Percentiles rank a stretch among this genome's conserved stretches.
These are phyloP conservation scores for Cyclostephanos invisitatus DNA, from an alignment of 108 stramenopile genomes.

Conservation along the genomic window DNA sequence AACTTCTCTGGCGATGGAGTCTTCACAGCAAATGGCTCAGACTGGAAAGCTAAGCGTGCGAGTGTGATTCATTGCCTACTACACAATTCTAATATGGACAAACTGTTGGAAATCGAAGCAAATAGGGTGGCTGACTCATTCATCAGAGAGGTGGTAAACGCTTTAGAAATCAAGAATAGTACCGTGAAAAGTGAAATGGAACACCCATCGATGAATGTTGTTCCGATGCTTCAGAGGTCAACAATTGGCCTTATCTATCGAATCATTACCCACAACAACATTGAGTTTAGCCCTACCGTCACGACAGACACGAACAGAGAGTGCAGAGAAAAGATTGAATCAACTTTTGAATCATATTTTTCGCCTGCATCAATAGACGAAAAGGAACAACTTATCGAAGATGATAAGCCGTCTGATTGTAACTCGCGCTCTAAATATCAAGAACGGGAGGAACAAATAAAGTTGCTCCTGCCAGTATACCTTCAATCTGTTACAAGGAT, in stretches of 20 bases:
- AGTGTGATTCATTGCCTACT: slow-evolving; percentile 78
- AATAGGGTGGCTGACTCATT: slow-evolving; percentile 68
- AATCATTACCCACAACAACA: slow-evolving; percentile 67
- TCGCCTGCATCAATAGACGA: background rate
- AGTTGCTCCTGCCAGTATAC: slow-evolving; percentile 61
- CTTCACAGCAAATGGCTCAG: slow-evolving; percentile 88
- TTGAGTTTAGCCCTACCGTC: slow-evolving; percentile 13
- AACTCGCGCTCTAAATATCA: background rate
- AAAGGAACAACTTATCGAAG: slow-evolving; percentile 3
- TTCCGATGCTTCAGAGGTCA: slow-evolving; percentile 71
- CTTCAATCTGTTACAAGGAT: slow-evolving; percentile 83
- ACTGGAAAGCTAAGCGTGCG: slow-evolving; percentile 89
- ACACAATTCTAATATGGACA: slow-evolving; percentile 25
- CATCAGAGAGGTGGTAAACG: slow-evolving; percentile 18
- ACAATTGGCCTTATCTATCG: slow-evolving; percentile 84
- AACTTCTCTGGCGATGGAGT: slow-evolving; percentile 91
- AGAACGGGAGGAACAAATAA: slow-evolving; percentile 24
- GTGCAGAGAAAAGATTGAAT: background rate
- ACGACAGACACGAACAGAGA: slow-evolving; percentile 18
- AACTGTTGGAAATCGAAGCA: slow-evolving; percentile 56
- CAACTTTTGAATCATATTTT: background rate
- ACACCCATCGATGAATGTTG: slow-evolving; percentile 47
- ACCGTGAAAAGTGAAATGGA: slow-evolving; percentile 7
- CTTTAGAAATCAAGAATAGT: background rate
- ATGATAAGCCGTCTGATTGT: background rate